phyloP scores from a whole-genome alignment of 257 asterid genomes.

The Solanum habrochaites region DNA sequence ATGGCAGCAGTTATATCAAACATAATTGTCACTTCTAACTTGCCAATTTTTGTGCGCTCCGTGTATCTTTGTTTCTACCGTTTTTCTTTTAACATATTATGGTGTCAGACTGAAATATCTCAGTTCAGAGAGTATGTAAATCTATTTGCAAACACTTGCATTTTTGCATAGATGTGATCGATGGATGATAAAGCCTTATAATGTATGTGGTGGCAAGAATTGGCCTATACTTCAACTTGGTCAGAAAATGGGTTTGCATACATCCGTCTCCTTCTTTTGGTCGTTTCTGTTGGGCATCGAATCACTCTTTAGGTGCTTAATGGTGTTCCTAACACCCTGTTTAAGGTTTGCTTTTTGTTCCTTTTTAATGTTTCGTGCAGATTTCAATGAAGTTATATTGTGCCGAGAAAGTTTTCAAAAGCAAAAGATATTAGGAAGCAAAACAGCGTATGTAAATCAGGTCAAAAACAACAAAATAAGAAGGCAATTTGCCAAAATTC shows the following conservation, averaged over 20 bases:
- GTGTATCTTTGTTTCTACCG: not conserved
- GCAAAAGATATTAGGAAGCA: not conserved
- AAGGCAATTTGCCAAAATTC: not conserved
- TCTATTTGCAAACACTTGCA: not conserved
- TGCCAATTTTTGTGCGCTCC: not conserved
- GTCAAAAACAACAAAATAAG: not conserved
- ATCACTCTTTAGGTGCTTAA: not conserved
- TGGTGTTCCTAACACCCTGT: not conserved
- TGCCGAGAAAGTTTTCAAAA: not conserved
- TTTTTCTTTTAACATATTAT: not conserved
- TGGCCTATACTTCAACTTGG: not conserved
- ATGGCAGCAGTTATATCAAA: not conserved
- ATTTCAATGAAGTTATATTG: not conserved
- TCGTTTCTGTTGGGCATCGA: not conserved
- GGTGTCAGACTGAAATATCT: not conserved
- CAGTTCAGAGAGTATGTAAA: not conserved
- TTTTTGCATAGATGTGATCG: not conserved
- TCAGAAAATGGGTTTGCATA: not conserved
- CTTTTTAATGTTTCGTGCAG: not conserved
- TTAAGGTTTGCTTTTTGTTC: not conserved
- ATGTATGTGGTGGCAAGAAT: not conserved
- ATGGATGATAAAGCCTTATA: not conserved
- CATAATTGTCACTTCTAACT: not conserved
- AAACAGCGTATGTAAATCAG: not conserved
- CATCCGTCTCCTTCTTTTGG: not conserved